These are phyloP conservation scores for Candida patagonica DNA, from an alignment of 805 yeast species.

Conservation along the genomic window DNA sequence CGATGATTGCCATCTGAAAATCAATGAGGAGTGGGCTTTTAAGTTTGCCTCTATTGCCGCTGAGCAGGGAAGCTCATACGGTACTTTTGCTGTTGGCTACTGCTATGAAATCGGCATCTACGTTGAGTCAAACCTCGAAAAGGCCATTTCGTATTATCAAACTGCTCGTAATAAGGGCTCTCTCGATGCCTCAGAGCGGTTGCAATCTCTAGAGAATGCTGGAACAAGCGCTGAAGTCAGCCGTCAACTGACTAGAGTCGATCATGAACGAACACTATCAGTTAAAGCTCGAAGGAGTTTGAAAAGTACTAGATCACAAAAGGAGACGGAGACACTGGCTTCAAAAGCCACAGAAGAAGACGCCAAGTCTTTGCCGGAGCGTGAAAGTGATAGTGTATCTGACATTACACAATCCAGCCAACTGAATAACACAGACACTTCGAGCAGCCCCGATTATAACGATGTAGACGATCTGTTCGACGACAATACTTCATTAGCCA, in stretches of 20 bases:
- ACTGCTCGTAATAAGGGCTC: constrained; percentile 46
- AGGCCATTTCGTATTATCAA: constrained; percentile 43
- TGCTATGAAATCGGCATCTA: constrained; percentile 62
- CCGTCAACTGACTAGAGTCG: constrained; percentile 16
- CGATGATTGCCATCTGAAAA: constrained; percentile 36
- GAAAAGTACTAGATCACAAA: constrained; percentile 4
- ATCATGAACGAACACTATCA: constrained; percentile 17
- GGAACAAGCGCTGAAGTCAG: neutral
- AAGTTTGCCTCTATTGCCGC: constrained; percentile 60
- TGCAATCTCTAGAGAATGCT: constrained; percentile 14
- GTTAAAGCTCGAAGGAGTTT: constrained; percentile 15
- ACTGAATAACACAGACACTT: too few species aligned
- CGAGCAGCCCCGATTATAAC: too few species aligned
- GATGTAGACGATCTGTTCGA: too few species aligned
- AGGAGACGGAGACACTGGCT: neutral
- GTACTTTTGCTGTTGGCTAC: constrained; percentile 61
- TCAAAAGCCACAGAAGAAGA: too few species aligned
- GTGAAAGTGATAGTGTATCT: too few species aligned
- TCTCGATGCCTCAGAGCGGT: constrained; percentile 25
- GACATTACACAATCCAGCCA: too few species aligned
- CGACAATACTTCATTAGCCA: too few species aligned
- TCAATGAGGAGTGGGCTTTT: constrained; percentile 57
- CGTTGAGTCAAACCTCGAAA: constrained; percentile 33
- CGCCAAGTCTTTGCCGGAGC: too few species aligned
- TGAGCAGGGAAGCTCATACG: constrained; percentile 48